These are phyloP conservation scores for Nadsonia starkeyi-henricii DNA, from an alignment of 1,139 yeast genomes.

Conservation along the genomic window DNA sequence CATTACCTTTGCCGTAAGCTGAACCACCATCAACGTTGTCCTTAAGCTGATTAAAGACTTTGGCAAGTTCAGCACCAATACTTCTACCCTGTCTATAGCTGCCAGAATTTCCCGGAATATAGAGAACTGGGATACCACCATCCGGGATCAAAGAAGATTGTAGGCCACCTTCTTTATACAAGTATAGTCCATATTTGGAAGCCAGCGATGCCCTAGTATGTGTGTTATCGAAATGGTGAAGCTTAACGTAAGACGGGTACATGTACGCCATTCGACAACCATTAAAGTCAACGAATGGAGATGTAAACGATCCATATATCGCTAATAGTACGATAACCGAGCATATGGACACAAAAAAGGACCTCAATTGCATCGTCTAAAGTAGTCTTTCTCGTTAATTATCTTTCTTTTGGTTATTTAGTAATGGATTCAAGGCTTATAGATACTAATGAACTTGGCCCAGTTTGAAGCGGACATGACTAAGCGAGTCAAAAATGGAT, in stretches of 20 bases:
- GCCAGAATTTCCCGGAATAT: constrained; percentile 97
- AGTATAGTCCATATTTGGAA: neutral
- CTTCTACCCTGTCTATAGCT: constrained; percentile 69
- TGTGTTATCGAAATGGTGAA: neutral
- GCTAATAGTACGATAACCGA: neutral
- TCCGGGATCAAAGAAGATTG: neutral
- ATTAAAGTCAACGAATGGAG: neutral
- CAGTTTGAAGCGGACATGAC: too few relatives aligned
- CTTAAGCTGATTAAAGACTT: neutral
- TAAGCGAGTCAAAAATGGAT: too few relatives aligned
- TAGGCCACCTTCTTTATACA: neutral
- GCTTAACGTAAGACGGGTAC: neutral
- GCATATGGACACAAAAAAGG: neutral
- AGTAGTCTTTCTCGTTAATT: too few relatives aligned
- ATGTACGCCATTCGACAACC: neutral
- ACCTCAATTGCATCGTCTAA: neutral
- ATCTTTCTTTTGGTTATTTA: neutral
- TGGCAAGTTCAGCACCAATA: neutral
- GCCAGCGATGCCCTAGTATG: neutral
- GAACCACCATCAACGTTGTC: neutral
- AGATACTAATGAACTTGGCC: too few relatives aligned
- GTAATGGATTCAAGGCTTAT: too few relatives aligned
- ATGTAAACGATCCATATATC: neutral
- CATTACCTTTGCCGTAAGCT: constrained; percentile 2
- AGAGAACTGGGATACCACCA: constrained; percentile 42